Percentiles rank a stretch among this genome's conserved stretches.
Conservation (phyloP, 345 rosid genomes). For the Psidium guajava region DNA sequence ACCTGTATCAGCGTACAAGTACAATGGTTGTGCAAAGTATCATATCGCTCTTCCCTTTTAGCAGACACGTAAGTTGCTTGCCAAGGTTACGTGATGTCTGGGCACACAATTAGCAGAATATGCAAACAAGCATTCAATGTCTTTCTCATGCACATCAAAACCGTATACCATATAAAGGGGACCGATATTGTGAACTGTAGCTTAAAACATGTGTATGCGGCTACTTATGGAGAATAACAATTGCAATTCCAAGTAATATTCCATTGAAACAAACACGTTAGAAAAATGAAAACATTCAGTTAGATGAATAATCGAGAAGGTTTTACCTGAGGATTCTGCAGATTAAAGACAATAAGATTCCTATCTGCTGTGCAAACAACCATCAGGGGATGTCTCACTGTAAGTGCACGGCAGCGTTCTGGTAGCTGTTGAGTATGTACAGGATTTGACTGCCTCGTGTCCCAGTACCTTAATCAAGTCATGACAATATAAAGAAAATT, state of each 20-base stretch:
- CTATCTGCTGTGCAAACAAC: conserved; percentile 97
- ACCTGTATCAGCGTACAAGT: not conserved
- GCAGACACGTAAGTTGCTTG: not conserved
- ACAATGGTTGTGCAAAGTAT: not conserved
- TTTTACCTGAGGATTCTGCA: conserved; percentile 87
- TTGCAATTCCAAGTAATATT: not conserved
- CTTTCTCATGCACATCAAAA: not conserved
- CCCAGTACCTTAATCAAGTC: conserved; percentile 66
- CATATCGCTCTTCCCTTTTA: not conserved
- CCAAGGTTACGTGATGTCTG: not conserved
- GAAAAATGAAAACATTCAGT: not conserved
- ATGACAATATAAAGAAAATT: not conserved
- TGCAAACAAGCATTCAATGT: not conserved
- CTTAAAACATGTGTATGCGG: not conserved
- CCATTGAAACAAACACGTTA: not conserved
- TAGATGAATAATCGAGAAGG: not conserved
- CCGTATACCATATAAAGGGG: not conserved
- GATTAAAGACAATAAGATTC: conserved; percentile 70
- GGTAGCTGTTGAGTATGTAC: conserved; percentile 95
- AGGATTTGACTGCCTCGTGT: conserved; percentile 74
- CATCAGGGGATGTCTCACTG: conserved; percentile 88
- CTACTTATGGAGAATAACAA: not conserved
- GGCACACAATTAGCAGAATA: not conserved
- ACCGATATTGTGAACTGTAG: not conserved
- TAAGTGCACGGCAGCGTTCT: conserved; percentile 76